phyloP scores from a whole-genome alignment of 257 asterid genomes.

The Solanum microdontum region DNA sequence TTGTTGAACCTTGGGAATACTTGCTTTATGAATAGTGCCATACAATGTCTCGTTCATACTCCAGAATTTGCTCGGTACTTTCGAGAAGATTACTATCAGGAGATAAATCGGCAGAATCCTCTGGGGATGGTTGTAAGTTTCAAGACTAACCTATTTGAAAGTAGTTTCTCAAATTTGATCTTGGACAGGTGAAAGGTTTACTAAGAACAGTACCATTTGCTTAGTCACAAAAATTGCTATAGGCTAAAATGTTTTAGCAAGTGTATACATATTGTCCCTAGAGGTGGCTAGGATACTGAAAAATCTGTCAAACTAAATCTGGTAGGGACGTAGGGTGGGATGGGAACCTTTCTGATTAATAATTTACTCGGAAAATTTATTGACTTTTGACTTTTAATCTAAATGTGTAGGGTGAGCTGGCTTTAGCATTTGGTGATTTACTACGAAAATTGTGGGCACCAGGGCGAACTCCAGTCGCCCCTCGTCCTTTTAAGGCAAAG shows the following conservation, averaged over 20 bases:
- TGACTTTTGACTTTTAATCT: background rate
- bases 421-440: slow-evolving; percentile 96
- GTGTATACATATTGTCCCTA: background rate
- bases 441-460: slow-evolving; percentile 98
- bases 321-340: background rate
- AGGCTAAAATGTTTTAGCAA: background rate
- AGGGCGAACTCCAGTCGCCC: slow-evolving; percentile 86
- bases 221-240: background rate
- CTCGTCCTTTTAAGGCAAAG: slow-evolving; percentile 84
- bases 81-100: slow-evolving; percentile 95
- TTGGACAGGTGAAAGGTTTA: background rate
- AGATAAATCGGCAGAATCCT: slow-evolving; percentile 92
- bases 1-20: slow-evolving; percentile 95
- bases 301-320: background rate
- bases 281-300: background rate
- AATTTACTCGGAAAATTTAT: background rate
- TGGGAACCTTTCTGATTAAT: background rate
- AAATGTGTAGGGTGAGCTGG: slow-evolving; percentile 85
- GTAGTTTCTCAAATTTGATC: background rate
- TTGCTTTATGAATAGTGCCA: slow-evolving; percentile 97
- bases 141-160: slow-evolving; percentile 3
- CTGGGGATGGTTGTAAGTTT: slow-evolving; percentile 98
- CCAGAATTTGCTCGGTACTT: slow-evolving; percentile 91
- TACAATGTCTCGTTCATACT: slow-evolving; percentile 96
- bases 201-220: background rate